These are phyloP conservation scores for Tulasnella sp. DNA, from an alignment of 768 basidiomycete genomes.

Conservation along the genomic window DNA sequence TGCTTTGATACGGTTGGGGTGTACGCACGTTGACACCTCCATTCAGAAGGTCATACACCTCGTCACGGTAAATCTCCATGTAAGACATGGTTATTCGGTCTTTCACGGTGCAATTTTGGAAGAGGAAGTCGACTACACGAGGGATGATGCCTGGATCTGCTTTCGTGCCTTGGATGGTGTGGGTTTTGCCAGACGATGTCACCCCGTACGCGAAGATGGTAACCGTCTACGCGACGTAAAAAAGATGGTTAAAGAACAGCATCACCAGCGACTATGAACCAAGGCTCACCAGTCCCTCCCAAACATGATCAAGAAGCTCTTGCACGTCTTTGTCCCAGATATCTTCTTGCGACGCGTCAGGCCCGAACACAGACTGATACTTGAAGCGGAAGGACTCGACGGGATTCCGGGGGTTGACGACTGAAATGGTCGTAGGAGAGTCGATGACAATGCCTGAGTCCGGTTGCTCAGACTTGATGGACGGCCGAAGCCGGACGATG, in stretches of 20 bases:
- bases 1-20: not conserved
- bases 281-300: constrained; percentile 54
- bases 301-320: constrained; percentile 69
- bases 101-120: constrained; percentile 32
- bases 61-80: constrained; percentile 88
- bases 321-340: constrained; percentile 67
- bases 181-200: constrained; percentile 72
- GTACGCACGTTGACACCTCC: constrained; percentile 49
- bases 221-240: constrained; percentile 43
- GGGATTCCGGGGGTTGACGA: constrained; percentile 58
- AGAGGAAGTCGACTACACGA: constrained; percentile 58
- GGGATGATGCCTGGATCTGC: constrained; percentile 77
- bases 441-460: constrained; percentile 4
- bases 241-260: not conserved
- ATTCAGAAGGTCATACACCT: constrained; percentile 78
- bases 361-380: constrained; percentile 67
- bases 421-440: constrained; percentile 34
- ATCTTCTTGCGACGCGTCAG: constrained; percentile 56
- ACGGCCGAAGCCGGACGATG: constrained; percentile 2
- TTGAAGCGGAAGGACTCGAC: constrained; percentile 69
- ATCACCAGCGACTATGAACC: not conserved
- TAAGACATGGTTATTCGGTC: constrained; percentile 46
- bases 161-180: constrained; percentile 80
- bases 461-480: not conserved
- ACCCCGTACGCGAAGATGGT: constrained; percentile 88